Evolutionary conservation across 225 moss, liverwort and hornwort species (phyloP).

Genomic region (Straminergon stramineum): DNA sequence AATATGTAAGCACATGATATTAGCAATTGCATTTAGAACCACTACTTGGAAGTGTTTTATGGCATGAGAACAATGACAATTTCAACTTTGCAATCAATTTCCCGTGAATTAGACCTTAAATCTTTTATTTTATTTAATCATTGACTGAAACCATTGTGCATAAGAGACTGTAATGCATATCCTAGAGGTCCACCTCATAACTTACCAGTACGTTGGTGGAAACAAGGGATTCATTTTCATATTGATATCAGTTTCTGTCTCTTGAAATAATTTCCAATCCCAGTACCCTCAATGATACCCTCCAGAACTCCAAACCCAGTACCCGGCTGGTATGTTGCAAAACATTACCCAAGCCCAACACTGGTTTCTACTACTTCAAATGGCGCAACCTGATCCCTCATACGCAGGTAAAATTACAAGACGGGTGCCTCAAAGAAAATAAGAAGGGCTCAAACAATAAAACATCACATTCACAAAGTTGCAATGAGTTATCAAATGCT

Average conservation of each 20-base stretch:
- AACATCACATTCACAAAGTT: background rate
- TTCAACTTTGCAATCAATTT: background rate
- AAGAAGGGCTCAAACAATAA: background rate
- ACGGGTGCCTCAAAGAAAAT: background rate
- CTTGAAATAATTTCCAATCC: background rate
- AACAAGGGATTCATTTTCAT: background rate
- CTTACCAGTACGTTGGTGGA: background rate
- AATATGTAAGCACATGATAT: background rate
- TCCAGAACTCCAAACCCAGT: background rate
- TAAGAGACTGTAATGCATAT: background rate
- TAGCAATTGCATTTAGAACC: background rate
- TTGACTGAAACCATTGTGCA: background rate
- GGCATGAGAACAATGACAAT: background rate
- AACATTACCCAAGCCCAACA: background rate
- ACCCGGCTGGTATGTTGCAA: background rate
- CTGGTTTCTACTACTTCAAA: background rate
- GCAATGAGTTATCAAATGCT: background rate
- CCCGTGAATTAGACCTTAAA: background rate
- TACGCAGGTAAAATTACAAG: background rate
- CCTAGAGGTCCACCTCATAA: background rate
- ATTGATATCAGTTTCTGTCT: background rate
- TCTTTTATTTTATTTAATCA: background rate
- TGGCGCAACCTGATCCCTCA: background rate
- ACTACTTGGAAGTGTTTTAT: background rate
- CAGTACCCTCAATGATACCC: background rate